Conservation (phyloP, 305 asterid species). For the Fraxinus sp. region DNA sequence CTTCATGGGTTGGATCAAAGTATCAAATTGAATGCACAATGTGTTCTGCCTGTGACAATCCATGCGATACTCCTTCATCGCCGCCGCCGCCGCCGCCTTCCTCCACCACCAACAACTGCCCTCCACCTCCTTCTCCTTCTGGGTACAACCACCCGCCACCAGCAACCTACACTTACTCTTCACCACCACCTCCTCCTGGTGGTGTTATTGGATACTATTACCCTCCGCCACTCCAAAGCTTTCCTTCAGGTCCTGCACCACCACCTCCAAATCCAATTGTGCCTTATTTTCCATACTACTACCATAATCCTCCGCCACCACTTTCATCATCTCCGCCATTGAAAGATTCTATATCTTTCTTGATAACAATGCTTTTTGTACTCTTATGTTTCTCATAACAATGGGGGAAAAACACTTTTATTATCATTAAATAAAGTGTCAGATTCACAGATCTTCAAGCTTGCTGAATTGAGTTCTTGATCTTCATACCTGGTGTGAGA, state of each 20-base stretch:
- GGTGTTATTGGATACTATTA: constrained; percentile 28
- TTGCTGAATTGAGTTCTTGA: not conserved
- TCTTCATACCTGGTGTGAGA: not conserved
- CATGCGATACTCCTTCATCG: constrained; percentile 58
- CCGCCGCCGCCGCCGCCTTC: constrained; percentile 33
- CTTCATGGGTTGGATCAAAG: constrained; percentile 77
- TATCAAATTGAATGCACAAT: constrained; percentile 85
- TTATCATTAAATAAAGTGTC: not conserved
- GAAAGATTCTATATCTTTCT: constrained; percentile 4
- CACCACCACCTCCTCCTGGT: constrained; percentile 27
- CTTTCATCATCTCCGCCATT: constrained; percentile 23
- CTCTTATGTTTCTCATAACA: not conserved
- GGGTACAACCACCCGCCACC: constrained; percentile 44
- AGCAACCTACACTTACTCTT: constrained; percentile 33
- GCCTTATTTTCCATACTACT: constrained; percentile 80
- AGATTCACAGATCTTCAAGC: constrained; percentile 2
- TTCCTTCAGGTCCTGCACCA: constrained; percentile 57
- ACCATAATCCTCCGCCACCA: constrained; percentile 61
- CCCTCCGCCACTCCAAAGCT: constrained; percentile 44
- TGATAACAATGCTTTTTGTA: not conserved
- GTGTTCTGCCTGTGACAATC: constrained; percentile 93
- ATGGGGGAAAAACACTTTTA: not conserved
- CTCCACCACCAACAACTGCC: not conserved
- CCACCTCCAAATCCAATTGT: constrained; percentile 96
- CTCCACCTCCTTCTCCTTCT: constrained; percentile 74